Evolutionary conservation across 2,329 filamentous ascomycete species (phyloP), one percentile per base, ranked within the genome.

Genomic region (Claviceps paspali): DNA sequence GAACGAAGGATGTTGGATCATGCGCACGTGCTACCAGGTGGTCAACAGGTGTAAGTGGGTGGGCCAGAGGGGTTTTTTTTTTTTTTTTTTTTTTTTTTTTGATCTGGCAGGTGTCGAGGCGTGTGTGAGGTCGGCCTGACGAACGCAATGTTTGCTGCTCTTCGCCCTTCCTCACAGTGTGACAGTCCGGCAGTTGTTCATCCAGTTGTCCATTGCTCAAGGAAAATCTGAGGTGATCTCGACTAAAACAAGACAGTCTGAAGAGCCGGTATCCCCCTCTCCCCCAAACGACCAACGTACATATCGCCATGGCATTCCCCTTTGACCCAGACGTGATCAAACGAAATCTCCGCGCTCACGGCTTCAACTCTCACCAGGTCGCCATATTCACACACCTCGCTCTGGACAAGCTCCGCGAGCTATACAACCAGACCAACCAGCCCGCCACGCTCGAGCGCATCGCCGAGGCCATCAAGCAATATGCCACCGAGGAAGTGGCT

Each of bases 331-430:
- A 43, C 22, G 29, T 28, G 2, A 33, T 51, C 18, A 40, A 33
- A n/a, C 40, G 35, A 34, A 46, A 44, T 23, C 47, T 47, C 7
- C 39, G 38, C 26, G 39, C 39, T 11, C 33, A 34, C 2, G 49
- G 49, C 28, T 41, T 51, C 39, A 39, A 23, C 36, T 39, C 39
- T 2, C 31, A 46, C 0, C 45, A 50, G 14, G 47, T 45, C 15
- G 43, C 43, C 8, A 39, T 47, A 18, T 43, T 52, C 24, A 36
- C 45, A 3, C 39, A 48, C 27, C 29, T 52, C 14, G 49, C 44
- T 6, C 42, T 47, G 15, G 29, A 44, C 30, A 38, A 47, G 40
- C 36, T 48, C 3, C 45, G 45, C 18, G 40, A 44, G 22, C 38
- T 47, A 18, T 33, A 44, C 23, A 17, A 22, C 11, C 22, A 29